A percentile compares a stretch with the other conserved stretches of the same genome.
Conservation (phyloP, 345 rosid genomes). For the Mercurialis annua region DNA sequence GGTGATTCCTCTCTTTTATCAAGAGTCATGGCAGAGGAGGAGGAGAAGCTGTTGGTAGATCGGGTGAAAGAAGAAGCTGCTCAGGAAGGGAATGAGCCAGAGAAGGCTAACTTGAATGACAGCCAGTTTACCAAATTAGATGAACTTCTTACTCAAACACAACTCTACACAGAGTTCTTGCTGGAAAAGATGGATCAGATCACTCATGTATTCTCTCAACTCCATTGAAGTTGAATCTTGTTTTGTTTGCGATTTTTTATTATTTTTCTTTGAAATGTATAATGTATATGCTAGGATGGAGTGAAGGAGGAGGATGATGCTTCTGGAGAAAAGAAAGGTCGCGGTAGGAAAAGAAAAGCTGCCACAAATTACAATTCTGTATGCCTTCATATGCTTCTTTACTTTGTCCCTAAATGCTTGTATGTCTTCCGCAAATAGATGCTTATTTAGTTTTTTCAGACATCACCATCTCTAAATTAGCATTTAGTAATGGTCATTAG, state of each 20-base stretch:
- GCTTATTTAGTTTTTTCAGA: not conserved
- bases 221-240: conserved; percentile 7
- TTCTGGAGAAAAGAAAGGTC: conserved; percentile 45
- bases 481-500: not conserved
- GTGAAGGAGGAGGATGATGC: conserved; percentile 42
- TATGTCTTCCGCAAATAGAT: not conserved
- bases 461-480: not conserved
- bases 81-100: conserved; percentile 21
- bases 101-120: conserved; percentile 43
- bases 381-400: conserved; percentile 14
- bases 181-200: conserved; percentile 90
- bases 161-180: conserved; percentile 74
- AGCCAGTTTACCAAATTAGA: conserved; percentile 63
- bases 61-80: conserved; percentile 47
- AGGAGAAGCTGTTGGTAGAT: conserved; percentile 50
- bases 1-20: conserved; percentile 54
- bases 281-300: conserved; percentile 47
- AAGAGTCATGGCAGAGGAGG: conserved; percentile 60
- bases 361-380: conserved; percentile 62
- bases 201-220: conserved; percentile 43
- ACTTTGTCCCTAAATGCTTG: not conserved
- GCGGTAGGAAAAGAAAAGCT: conserved; percentile 75
- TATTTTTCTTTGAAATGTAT: conserved; percentile 4
- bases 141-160: conserved; percentile 82
- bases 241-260: conserved; percentile 1